Evolutionary conservation across 768 basidiomycete species (phyloP).

Genomic region (Candolleomyces efflorescens): DNA sequence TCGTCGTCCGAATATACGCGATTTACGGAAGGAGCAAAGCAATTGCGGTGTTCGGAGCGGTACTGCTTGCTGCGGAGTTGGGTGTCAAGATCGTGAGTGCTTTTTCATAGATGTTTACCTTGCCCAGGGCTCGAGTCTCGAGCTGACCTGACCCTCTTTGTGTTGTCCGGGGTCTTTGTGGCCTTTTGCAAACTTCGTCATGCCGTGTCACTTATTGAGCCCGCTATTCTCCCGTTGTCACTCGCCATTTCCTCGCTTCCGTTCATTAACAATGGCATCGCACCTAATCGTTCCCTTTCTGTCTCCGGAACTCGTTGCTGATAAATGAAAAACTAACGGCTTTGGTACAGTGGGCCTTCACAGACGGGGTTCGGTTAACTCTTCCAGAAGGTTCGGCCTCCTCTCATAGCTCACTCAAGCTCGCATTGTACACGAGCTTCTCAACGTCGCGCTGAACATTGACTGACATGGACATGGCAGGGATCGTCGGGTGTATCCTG

Average conservation of each 20-base stretch:
- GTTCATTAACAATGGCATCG: no score
- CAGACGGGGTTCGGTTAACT: conserved; percentile 25
- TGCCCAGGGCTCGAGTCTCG: background rate
- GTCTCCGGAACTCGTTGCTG: no score
- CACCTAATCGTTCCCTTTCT: no score
- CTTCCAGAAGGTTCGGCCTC: conserved; percentile 24
- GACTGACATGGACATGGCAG: conserved; percentile 11
- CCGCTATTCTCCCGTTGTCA: no score
- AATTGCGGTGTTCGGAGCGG: conserved; percentile 15
- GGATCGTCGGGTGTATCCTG: conserved; percentile 32
- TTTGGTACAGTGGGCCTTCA: conserved; percentile 29
- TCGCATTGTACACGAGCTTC: background rate
- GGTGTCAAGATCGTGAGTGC: conserved; percentile 29
- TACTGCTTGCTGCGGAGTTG: conserved; percentile 21
- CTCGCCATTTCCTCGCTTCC: no score
- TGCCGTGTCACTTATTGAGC: no score
- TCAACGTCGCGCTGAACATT: no score
- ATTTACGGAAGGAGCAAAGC: conserved; percentile 22
- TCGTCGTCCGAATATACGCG: conserved; percentile 27
- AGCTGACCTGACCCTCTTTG: background rate
- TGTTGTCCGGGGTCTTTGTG: no score
- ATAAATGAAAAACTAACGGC: no score
- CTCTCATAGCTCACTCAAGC: background rate
- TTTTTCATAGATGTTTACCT: background rate
- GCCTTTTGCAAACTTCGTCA: no score